Base-by-base conservation (phyloP, 805 yeast species). In the Metschnikowia peoriensis region DNA sequence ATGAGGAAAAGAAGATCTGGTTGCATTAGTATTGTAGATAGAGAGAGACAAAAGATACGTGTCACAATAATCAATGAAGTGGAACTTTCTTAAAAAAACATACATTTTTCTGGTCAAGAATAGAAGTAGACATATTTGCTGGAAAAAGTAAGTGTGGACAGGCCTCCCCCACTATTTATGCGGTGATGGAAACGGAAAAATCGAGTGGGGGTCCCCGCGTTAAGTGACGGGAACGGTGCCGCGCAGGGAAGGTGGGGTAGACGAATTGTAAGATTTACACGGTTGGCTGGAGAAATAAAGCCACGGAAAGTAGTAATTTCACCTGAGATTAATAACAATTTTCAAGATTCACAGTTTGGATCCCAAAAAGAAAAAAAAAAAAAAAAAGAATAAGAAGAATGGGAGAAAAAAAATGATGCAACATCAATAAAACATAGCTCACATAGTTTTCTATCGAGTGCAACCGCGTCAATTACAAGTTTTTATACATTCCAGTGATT, bases 1-100 rank as follows among this genome's bases (percentile, higher is more conserved):
- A 79, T 6, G 52, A 41, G 28, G 63, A 60, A 38, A 59, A 51
- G 43, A 59, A 43, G 40, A 59, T 56, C 61, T 59, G 53, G 11
- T 22, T 4, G 28, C 10, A 56, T 58, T 54, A 58, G 61, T 44
- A 50, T n/a, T 10, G 28, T 14, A 11, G 11, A 22, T 28, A 8
- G 43, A 22, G 22, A 22, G 22, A 3, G 22, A 22, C 10, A 15
- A 22, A 22, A 22, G 14, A 38, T 17, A 34, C 17, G 46, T 9
- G 6, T 9, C 2, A 4, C 2, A 4, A 32, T 9, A 9, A 9
- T 32, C 14, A 32, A 10, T 9, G 10, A 10, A 32, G 6, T 4
- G 6, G 3, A 32, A 32, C 14, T 5, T 11, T 14, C 10, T 40
- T 17, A 7, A 2, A 22, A 43, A 2, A 11, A 52, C 58, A 42